A percentile compares a stretch with the other conserved stretches of the same genome.
Evolutionary conservation across 208 protist genomes (phyloP).

Genomic region (Crithidia acanthocephali): DNA sequence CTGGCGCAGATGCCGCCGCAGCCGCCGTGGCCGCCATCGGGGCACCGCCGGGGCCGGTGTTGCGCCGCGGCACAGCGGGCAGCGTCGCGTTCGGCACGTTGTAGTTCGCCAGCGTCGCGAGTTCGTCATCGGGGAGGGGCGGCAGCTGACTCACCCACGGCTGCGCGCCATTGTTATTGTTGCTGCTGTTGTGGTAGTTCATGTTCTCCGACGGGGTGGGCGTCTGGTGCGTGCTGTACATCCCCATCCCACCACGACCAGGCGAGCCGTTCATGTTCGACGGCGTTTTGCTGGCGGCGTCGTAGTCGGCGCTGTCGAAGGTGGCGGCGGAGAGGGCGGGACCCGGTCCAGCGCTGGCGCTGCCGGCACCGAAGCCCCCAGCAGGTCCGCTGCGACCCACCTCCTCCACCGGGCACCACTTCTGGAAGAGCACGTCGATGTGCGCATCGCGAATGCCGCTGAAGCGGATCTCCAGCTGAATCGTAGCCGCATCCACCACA

Average conservation of each 20-base stretch:
- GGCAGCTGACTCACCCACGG: conserved; percentile 45
- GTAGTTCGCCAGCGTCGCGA: conserved; percentile 52
- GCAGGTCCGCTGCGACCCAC: neutral
- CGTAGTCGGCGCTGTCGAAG: conserved; percentile 25
- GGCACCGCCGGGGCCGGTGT: neutral
- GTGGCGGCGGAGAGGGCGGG: conserved; percentile 27
- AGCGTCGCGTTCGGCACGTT: conserved; percentile 47
- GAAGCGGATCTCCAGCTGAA: conserved; percentile 51
- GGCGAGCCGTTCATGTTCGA: conserved; percentile 10
- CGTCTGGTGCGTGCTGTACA: neutral
- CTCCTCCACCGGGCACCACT: conserved; percentile 38
- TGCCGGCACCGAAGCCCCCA: conserved; percentile 2
- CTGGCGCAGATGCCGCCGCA: neutral
- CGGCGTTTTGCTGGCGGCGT: conserved; percentile 5
- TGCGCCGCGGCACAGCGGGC: conserved; percentile 13
- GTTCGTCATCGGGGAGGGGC: conserved; percentile 57
- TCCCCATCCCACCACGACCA: neutral
- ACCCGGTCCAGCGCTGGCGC: conserved; percentile 9
- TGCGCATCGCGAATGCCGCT: conserved; percentile 75
- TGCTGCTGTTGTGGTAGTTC: conserved; percentile 11
- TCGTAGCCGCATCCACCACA: conserved; percentile 36
- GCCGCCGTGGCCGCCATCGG: neutral
- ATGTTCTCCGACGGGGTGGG: conserved; percentile 5
- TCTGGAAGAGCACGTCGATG: conserved; percentile 68
- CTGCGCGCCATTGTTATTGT: conserved; percentile 7